Evolutionary conservation across 108 stramenopile genomes (phyloP), one percentile per base, ranked within the genome.

Genomic region (Aurantiochytrium sp.): DNA sequence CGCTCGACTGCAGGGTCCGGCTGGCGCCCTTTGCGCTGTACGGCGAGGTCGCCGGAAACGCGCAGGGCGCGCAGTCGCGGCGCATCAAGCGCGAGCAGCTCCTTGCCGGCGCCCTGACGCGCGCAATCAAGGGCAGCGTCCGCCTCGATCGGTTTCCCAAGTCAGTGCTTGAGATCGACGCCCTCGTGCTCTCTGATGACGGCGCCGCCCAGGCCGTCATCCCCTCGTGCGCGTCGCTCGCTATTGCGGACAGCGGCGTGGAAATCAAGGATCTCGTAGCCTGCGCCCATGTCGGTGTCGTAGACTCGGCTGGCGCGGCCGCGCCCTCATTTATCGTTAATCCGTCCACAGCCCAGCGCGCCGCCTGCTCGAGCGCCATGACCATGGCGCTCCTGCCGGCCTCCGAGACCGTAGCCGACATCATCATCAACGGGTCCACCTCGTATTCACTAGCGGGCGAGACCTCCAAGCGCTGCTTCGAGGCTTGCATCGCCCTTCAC

Each of bases 161-260:
- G 24, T 41, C 73, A 6, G 42, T 81, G 39, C 73, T 81, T 17
- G 73, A 81, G 39, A 41, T 81, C 12, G 42, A 81, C 24, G 73
- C 45, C 12, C 73, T 81, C 45, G 73, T 81, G 73, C 73, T 81
- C 73, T 48, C 42, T 24, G 73, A 81, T 24, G 73, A 48, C 45
- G 73, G 73, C 24, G 73, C 39, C n/a, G 73, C 73, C 12, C 73
- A 6, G n/a, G n/a, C 42, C 17, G 73, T 30, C 2, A 24, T 48
- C 24, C n/a, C 30, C 12, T 22, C 36, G 1, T 41, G 42, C 27
- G 73, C 73, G 12, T 81, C 73, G 15, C 45, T 81, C 2, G 73
- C 73, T 17, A 27, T 81, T 12, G 73, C 73, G 17, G 73, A 81
- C 73, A 81, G 73, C 45, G 73, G 73, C 45, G 73, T 81, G 24